These are phyloP conservation scores for Coffea humblotiana DNA, from an alignment of 305 asterid genomes.

Conservation along the genomic window DNA sequence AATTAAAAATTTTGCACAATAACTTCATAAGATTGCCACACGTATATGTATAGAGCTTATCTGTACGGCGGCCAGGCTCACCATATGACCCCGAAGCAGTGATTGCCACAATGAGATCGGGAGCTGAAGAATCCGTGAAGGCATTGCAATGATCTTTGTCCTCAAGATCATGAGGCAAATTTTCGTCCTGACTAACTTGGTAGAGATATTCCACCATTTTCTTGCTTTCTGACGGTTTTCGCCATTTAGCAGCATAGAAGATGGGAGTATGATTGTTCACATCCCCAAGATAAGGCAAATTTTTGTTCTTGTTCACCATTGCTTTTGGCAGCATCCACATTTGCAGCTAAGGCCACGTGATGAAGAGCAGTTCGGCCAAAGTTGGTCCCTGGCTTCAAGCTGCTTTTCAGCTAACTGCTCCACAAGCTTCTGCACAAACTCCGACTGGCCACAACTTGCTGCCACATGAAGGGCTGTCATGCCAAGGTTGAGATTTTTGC, in stretches of 20 bases:
- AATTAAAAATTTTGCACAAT: no score
- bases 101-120: conserved; percentile 6
- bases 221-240: not conserved
- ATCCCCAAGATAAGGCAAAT: not conserved
- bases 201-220: conserved; percentile 3
- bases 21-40: no score
- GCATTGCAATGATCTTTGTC: no score
- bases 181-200: not conserved
- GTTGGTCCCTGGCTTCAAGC: not conserved
- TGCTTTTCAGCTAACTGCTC: not conserved
- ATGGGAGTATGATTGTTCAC: not conserved
- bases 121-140: not conserved
- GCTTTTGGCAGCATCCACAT: not conserved
- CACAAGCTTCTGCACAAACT: conserved; percentile 3
- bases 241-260: conserved; percentile 14
- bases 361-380: not conserved
- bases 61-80: not conserved
- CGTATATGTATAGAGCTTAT: no score
- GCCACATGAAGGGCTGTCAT: conserved; percentile 3
- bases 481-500: not conserved
- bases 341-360: not conserved
- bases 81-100: conserved; percentile 3
- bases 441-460: not conserved
- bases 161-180: no score
- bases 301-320: not conserved